Percentiles rank a stretch among this genome's conserved stretches.
These are phyloP conservation scores for Aspergillus tubingensis DNA, from an alignment of 2,329 filamentous ascomycete genomes.

Conservation along the genomic window DNA sequence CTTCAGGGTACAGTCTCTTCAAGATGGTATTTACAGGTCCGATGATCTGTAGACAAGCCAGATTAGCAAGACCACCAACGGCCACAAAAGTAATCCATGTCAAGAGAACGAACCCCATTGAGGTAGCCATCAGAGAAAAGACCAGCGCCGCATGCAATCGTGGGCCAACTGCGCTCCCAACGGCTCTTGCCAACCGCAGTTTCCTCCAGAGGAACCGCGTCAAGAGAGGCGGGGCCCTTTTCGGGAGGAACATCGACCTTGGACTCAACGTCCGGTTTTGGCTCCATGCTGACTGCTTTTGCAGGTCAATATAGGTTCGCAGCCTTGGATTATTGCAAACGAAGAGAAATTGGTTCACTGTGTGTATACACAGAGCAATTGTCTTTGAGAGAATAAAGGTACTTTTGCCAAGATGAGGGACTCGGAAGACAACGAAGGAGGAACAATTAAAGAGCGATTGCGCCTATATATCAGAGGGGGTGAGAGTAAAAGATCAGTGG, in stretches of 20 bases:
- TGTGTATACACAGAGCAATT: too few species aligned
- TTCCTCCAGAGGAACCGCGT: slow-evolving; percentile 20
- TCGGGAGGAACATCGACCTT: slow-evolving; percentile 5
- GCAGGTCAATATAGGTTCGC: not conserved
- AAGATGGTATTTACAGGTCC: slow-evolving; percentile 83
- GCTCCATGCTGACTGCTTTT: not conserved
- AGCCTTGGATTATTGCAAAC: not conserved
- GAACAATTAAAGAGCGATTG: too few species aligned
- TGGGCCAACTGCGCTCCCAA: slow-evolving; percentile 66
- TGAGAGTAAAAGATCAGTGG: not conserved
- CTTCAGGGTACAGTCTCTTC: slow-evolving; percentile 63
- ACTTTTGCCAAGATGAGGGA: too few species aligned
- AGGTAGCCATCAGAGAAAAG: slow-evolving; percentile 91
- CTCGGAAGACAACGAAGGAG: too few species aligned
- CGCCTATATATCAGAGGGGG: not conserved
- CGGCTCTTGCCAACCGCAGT: slow-evolving; percentile 31
- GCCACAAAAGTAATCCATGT: not conserved
- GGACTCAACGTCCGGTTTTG: not conserved
- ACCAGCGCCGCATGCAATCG: slow-evolving; percentile 85
- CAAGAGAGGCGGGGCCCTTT: slow-evolving; percentile 1
- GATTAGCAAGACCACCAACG: not conserved
- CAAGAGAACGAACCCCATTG: slow-evolving; percentile 65
- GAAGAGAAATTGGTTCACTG: not conserved
- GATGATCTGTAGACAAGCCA: slow-evolving; percentile 61
- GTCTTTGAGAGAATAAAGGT: too few species aligned